Base-by-base conservation (phyloP, 23 red algal species). In the Gracilariopsis chorda region DNA sequence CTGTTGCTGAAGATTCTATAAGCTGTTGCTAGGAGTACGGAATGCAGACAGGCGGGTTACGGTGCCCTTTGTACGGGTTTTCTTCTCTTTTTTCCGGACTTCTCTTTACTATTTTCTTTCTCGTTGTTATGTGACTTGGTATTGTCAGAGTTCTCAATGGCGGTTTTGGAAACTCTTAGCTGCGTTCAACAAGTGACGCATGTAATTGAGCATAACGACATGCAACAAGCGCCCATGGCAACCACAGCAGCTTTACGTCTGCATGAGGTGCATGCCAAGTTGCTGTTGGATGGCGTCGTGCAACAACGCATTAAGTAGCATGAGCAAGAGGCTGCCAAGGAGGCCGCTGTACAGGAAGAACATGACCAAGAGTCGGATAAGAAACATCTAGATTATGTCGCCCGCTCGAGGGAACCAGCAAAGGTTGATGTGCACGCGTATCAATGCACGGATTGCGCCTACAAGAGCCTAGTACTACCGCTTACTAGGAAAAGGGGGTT, bases 381-480 rank as follows among this genome's bases (percentile, higher is more conserved):
- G 7, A 69, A 51, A 65, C 80, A 85, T 40, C 91, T 94, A 37
- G 91, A 94, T 44, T 84, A 84, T 45, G 80, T 81, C 51, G 91
- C 91, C 2, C 62, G 91, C 5, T 86, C 79, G 16, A 81, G 77
- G 39, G 86, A 94, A 67, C 83, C 84, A 1, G 84, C 90, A 40
- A 92, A 94, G 60, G 88, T 55, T 28, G 42, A 63, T 40, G 78
- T 82, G 40, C 95, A 94, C 48, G 90, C 90, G 8, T 98, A 91
- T 44, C 87, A 98, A 71, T 98, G 95, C 51, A 77, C 88, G 33
- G 88, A 89, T 52, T 98, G 95, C 80, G 95, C 91, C 16, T 98
- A 98, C 51, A 94, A n/a, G n/a, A n/a, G n/a, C n/a, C n/a, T n/a
- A n/a, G n/a, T n/a, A n/a, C n/a, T n/a, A n/a, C n/a, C n/a, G n/a